A percentile compares a stretch with the other conserved stretches of the same genome.
These are phyloP conservation scores for Salix koriyanagi DNA, from an alignment of 345 rosid species.

Conservation along the genomic window DNA sequence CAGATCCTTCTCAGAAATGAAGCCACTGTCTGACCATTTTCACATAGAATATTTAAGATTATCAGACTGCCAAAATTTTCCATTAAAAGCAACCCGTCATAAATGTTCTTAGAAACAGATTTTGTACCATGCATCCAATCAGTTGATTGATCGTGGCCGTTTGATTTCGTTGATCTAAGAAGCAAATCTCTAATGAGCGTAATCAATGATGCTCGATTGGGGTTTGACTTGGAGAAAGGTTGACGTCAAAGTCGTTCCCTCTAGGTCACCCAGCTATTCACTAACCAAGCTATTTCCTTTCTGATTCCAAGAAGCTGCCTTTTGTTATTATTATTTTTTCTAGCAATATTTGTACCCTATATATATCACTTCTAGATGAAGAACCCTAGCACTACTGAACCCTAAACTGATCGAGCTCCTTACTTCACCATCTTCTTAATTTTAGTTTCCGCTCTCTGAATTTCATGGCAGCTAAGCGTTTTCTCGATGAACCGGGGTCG, in stretches of 20 bases:
- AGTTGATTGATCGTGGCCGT: background rate
- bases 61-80: background rate
- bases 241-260: conserved; percentile 42
- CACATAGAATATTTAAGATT: background rate
- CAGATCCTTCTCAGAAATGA: background rate
- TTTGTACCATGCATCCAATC: background rate
- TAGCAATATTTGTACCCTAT: background rate
- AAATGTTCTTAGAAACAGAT: background rate
- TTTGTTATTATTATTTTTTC: background rate
- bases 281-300: conserved; percentile 33
- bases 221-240: conserved; percentile 24
- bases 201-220: background rate
- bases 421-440: background rate
- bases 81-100: background rate
- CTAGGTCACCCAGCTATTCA: conserved; percentile 4
- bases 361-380: background rate
- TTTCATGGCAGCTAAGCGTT: conserved; percentile 66
- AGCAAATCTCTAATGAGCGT: background rate
- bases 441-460: background rate
- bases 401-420: background rate
- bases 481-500: conserved; percentile 32
- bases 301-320: conserved; percentile 43
- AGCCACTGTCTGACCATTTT: background rate
- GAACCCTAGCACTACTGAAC: background rate
- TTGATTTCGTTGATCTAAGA: background rate